A percentile compares a stretch with the other conserved stretches of the same genome.
Conservation (phyloP, 2,329 filamentous ascomycete species). For the Immersiporthe knoxdaviesiana region DNA sequence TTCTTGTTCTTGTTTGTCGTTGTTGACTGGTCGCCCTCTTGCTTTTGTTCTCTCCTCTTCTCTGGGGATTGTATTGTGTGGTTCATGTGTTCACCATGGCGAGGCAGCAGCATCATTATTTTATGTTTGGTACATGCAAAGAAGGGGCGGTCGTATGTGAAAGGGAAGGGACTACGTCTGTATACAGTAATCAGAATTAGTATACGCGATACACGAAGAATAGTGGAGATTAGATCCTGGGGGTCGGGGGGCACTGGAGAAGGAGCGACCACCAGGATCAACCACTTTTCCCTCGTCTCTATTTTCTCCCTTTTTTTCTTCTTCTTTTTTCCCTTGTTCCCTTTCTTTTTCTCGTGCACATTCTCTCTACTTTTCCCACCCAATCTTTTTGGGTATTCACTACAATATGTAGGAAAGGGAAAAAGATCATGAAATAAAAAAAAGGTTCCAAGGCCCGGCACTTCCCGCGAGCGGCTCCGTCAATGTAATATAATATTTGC, state of each 20-base stretch:
- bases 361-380: no score
- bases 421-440: no score
- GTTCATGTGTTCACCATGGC: background rate
- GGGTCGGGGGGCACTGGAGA: no score
- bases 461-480: background rate
- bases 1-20: background rate
- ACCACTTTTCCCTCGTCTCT: no score
- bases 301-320: no score
- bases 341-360: no score
- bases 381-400: no score
- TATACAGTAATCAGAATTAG: background rate
- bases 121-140: background rate
- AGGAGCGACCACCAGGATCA: no score
- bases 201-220: background rate
- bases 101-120: background rate
- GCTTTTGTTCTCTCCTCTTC: background rate
- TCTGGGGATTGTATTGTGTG: background rate
- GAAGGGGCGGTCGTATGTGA: background rate
- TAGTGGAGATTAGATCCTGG: no score
- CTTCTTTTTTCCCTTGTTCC: no score
- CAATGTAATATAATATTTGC: constrained; percentile 1
- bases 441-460: background rate
- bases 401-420: no score
- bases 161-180: background rate
- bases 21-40: background rate